phyloP scores from a whole-genome alignment of 2,329 filamentous ascomycete species.

The Biscogniauxia sp. region DNA sequence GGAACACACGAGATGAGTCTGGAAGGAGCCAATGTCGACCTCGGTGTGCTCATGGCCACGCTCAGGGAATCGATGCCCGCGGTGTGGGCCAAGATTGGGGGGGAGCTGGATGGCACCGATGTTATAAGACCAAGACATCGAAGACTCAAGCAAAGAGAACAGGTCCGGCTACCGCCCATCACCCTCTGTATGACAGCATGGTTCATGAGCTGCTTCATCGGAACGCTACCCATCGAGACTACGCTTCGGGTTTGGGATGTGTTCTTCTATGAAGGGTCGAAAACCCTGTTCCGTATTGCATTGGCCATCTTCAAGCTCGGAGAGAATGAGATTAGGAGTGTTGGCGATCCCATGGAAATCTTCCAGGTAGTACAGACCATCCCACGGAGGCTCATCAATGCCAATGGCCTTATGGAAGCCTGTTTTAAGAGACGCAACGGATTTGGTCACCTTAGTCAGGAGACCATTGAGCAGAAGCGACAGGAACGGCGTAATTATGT shows the following conservation, averaged over 20 bases:
- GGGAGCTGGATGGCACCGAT: slow-evolving; percentile 60
- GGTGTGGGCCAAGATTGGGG: slow-evolving; percentile 85
- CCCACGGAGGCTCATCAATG: slow-evolving; percentile 77
- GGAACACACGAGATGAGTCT: slow-evolving; percentile 89
- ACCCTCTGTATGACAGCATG: slow-evolving; percentile 91
- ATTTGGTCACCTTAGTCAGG: slow-evolving; percentile 78
- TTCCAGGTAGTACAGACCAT: slow-evolving; percentile 91
- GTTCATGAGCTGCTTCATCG: slow-evolving; percentile 98
- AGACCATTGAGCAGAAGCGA: slow-evolving; percentile 73
- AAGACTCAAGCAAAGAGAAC: slow-evolving; percentile 39
- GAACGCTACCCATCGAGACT: slow-evolving; percentile 86
- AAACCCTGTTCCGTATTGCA: slow-evolving; percentile 89
- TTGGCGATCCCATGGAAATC: slow-evolving; percentile 88
- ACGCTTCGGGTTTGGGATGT: slow-evolving; percentile 92
- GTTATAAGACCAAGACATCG: slow-evolving; percentile 37
- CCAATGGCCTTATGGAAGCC: slow-evolving; percentile 76
- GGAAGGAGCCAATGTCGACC: slow-evolving; percentile 88
- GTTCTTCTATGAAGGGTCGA: slow-evolving; percentile 93
- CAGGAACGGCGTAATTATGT: slow-evolving; percentile 60
- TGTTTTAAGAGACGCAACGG: slow-evolving; percentile 79
- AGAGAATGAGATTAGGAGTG: slow-evolving; percentile 74
- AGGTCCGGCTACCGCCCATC: slow-evolving; percentile 74
- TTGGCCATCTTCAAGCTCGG: slow-evolving; percentile 88
- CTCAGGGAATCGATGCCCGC: slow-evolving; percentile 78
- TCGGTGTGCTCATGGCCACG: slow-evolving; percentile 87